A percentile compares a stretch with the other conserved stretches of the same genome.
Conservation (phyloP, 495 filamentous ascomycete genomes). For the Trypethelium eluteriae region DNA sequence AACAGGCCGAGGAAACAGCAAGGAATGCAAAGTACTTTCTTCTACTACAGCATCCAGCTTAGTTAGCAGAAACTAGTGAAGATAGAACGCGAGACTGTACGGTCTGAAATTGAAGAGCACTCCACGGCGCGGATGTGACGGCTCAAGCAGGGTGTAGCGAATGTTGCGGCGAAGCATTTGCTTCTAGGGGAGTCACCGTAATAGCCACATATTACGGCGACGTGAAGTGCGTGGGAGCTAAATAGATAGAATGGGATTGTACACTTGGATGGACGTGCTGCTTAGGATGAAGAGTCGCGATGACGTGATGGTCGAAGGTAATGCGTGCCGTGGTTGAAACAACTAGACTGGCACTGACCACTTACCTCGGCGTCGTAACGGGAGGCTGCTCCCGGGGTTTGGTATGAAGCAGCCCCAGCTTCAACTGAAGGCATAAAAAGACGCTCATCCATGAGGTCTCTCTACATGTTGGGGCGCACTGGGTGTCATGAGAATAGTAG, state of each 20-base stretch:
- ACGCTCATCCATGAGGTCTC: slow-evolving; percentile 2
- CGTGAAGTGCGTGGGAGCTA: not conserved
- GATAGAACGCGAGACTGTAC: not conserved
- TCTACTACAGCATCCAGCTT: not conserved
- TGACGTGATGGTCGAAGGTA: not conserved
- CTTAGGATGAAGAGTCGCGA: not conserved
- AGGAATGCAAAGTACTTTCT: not conserved
- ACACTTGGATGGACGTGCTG: not conserved
- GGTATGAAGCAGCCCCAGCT: not conserved
- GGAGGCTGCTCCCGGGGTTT: not conserved
- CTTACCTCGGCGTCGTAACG: not conserved
- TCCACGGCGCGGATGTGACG: not conserved
- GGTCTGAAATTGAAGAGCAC: not conserved
- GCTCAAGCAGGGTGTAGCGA: slow-evolving; percentile 6
- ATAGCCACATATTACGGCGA: not conserved
- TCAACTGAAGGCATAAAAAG: not conserved
- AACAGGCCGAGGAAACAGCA: not conserved
- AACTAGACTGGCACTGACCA: not conserved
- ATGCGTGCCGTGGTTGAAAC: slow-evolving; percentile 5
- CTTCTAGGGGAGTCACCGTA: not conserved
- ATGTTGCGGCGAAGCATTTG: slow-evolving; percentile 10
- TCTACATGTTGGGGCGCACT: not conserved
- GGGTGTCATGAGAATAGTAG: not conserved
- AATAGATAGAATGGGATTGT: not conserved
- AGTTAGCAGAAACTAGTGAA: not conserved